Base-by-base conservation (phyloP, 2,329 filamentous ascomycete species). In the Paraconiothyrium sp. region DNA sequence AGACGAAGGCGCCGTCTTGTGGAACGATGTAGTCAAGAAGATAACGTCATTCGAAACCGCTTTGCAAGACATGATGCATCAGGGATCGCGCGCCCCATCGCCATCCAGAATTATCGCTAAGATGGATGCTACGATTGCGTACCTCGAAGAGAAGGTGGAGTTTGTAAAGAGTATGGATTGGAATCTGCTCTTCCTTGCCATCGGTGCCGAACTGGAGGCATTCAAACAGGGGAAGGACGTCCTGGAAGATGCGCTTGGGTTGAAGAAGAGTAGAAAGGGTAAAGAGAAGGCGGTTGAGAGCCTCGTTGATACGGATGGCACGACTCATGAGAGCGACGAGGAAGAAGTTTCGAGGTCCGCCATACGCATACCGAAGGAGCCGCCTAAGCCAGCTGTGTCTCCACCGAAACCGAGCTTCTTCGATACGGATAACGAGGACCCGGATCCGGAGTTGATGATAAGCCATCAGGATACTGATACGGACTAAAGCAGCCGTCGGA, bases 171-270 rank as follows among this genome's bases (percentile, higher is more conserved):
- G 82, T 1, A 86, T 86, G 59, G 84, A 85, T 16, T 94, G 92
- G 91, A 93, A 90, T 59, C 79, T 94, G 16, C 82, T 94, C 20
- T 88, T 93, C 4, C 91, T 88, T 55, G 91, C 90, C 11, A 88
- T 94, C 37, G 90, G 91, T 0, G 91, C 92, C 0, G 92, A 92
- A 74, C 72, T 91, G 1, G 88, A 90, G 61, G 89, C 89, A 2
- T 89, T 92, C 62, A 80, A 80, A 35, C 85, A 89, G 69, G 89
- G 88, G 1, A 84, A 85, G 67, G 76, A 81, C 3, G 81, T 92
- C 46, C 78, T 92, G n/a, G 72, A 80, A 43, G 72, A 77, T 11
- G 73, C 78, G 11, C 67, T 82, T 10, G 73, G 74, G 5, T 41
- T 67, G 37, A 68, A 63, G 51, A 62, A 60, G 20, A 75, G 75